Conservation (phyloP, 2,329 filamentous ascomycete species). For the Microdochium bolleyi region DNA sequence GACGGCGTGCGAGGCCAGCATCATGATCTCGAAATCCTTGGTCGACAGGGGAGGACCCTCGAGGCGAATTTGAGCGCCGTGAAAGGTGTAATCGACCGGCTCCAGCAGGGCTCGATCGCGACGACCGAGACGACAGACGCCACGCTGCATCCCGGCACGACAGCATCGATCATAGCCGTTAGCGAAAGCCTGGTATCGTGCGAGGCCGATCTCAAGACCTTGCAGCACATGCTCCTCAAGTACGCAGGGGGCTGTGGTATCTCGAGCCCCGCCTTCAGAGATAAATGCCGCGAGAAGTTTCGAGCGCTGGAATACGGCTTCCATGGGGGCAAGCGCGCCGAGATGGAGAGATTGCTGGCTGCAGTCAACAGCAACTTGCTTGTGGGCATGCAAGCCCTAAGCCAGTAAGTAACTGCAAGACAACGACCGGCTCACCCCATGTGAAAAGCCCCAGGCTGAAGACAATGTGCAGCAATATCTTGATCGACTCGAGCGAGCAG, state of each 20-base stretch:
- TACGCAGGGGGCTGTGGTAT: background rate
- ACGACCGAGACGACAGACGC: background rate
- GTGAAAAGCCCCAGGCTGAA: too few relatives aligned
- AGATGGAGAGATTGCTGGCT: background rate
- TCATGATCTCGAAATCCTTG: background rate
- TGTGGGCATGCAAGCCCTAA: background rate
- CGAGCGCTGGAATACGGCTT: background rate
- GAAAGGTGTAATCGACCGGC: background rate
- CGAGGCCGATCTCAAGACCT: background rate
- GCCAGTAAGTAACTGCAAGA: background rate
- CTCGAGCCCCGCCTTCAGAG: background rate
- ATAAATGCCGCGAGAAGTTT: background rate
- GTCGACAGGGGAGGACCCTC: background rate
- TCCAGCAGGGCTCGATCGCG: background rate
- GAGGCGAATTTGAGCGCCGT: background rate
- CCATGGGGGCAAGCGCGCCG: background rate
- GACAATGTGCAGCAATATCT: background rate
- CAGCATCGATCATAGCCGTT: background rate
- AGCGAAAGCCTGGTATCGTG: background rate
- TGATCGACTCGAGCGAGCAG: background rate
- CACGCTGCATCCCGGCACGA: too few relatives aligned
- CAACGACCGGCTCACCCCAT: too few relatives aligned
- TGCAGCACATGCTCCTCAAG: background rate
- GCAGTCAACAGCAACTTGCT: background rate
- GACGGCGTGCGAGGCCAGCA: background rate